Conservation (phyloP, 768 basidiomycete species). For the Glaciozyma martinii region DNA sequence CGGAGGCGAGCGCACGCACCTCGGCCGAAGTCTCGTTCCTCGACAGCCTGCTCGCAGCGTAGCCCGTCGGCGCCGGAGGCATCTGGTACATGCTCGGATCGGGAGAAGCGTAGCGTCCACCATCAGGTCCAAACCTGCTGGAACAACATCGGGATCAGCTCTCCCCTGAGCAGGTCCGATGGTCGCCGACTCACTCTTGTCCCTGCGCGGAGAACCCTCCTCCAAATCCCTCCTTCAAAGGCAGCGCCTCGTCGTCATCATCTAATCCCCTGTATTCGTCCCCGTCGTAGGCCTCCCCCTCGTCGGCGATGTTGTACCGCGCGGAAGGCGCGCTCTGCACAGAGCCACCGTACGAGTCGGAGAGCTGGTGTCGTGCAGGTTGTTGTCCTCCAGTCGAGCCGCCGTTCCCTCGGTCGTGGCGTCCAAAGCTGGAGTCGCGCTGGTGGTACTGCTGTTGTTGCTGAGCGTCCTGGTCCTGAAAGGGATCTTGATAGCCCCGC, state of each 20-base stretch:
- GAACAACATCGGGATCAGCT: background rate
- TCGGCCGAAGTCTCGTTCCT: slow-evolving; percentile 22
- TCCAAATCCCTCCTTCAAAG: slow-evolving; percentile 7
- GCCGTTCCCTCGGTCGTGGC: background rate
- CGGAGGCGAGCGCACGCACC: background rate
- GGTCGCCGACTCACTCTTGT: slow-evolving; percentile 12
- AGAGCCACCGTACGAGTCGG: slow-evolving; percentile 6
- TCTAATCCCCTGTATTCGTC: slow-evolving; percentile 1
- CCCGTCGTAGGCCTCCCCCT: slow-evolving; percentile 13
- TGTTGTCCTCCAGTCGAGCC: background rate
- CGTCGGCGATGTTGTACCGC: slow-evolving; percentile 18
- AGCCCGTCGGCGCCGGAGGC: background rate
- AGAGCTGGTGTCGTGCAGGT: background rate
- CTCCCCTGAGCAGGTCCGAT: background rate
- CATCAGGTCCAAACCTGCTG: background rate
- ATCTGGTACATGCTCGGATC: background rate
- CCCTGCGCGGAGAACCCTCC: slow-evolving; percentile 11
- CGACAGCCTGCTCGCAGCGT: background rate
- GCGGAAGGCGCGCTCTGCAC: slow-evolving; percentile 10
- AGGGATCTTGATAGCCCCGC: background rate
- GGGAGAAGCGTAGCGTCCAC: background rate
- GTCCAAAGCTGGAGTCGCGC: background rate
- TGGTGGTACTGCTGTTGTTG: background rate
- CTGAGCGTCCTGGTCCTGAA: background rate
- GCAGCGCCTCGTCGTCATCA: slow-evolving; percentile 18